Conservation (phyloP, 164 flowering plant genomes). For the Euptelea pleiosperma region DNA sequence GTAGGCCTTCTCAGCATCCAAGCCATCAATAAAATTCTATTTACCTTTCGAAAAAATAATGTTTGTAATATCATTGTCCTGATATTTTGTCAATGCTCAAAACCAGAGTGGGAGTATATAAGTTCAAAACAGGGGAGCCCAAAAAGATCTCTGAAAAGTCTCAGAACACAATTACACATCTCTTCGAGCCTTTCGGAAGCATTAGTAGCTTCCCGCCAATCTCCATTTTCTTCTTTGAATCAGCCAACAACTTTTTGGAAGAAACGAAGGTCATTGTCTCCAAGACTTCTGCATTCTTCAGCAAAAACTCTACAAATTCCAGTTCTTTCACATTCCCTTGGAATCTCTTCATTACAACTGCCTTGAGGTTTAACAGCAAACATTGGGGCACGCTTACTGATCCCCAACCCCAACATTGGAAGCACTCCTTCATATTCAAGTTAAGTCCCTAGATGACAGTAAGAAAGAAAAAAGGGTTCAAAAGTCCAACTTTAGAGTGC, state of each 20-base stretch:
- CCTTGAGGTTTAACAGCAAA: not conserved
- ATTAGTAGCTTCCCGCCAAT: not conserved
- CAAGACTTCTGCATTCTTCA: not conserved
- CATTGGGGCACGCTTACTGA: not conserved
- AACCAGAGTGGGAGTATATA: too few relatives aligned
- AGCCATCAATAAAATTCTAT: too few relatives aligned
- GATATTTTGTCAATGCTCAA: too few relatives aligned
- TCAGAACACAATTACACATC: not conserved
- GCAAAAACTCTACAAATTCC: not conserved
- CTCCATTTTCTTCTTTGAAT: not conserved
- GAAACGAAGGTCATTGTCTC: not conserved
- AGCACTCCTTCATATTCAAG: too few relatives aligned
- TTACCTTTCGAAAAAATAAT: too few relatives aligned
- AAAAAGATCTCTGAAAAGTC: not conserved
- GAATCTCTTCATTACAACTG: not conserved
- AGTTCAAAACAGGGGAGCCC: too few relatives aligned
- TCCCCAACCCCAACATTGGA: too few relatives aligned
- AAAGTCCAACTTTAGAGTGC: too few relatives aligned
- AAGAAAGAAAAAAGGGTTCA: too few relatives aligned
- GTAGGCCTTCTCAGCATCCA: too few relatives aligned
- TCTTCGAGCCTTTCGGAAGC: not conserved
- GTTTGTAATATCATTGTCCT: too few relatives aligned
- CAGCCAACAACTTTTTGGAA: not conserved
- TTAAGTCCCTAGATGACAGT: too few relatives aligned
- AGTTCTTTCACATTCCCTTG: not conserved